Evolutionary conservation across 176 grass and related monocot genomes (phyloP).

Genomic region (Alopecurus myosuroides): DNA sequence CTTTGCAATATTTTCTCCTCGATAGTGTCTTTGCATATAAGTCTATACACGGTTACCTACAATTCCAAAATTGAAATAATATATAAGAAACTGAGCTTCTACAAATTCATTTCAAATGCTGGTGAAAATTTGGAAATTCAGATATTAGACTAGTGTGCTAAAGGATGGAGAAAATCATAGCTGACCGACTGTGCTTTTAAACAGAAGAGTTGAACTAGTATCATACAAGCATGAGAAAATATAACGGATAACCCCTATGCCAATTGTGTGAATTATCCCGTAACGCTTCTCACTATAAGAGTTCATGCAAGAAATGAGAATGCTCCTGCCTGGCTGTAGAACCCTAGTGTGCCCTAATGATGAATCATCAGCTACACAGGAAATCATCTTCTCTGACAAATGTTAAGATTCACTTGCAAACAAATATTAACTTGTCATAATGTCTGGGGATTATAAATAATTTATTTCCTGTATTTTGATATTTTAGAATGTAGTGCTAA

Average conservation of each 20-base stretch:
- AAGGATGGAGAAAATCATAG: neutral
- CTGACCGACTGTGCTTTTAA: neutral
- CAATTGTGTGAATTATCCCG: neutral
- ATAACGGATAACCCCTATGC: neutral
- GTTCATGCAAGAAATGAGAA: neutral
- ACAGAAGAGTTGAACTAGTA: neutral
- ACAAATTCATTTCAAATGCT: neutral
- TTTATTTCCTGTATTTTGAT: neutral
- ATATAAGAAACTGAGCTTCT: slow-evolving; percentile 15
- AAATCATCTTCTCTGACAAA: neutral
- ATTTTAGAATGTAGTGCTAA: neutral
- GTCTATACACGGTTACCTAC: slow-evolving; percentile 96
- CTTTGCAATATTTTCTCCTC: slow-evolving; percentile 99
- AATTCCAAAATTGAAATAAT: slow-evolving; percentile 33
- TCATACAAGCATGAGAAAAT: neutral
- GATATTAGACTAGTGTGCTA: neutral
- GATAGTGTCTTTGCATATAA: slow-evolving; percentile 98
- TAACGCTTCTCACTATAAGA: neutral
- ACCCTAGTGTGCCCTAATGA: neutral
- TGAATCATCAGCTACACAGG: neutral
- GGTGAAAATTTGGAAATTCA: neutral
- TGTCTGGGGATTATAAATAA: neutral
- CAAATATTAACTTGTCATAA: neutral
- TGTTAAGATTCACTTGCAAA: neutral
- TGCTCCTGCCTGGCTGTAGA: neutral